Evolutionary conservation across 2,329 filamentous ascomycete genomes (phyloP), one percentile per base, ranked within the genome.

Genomic region (Verruconis gallopava): DNA sequence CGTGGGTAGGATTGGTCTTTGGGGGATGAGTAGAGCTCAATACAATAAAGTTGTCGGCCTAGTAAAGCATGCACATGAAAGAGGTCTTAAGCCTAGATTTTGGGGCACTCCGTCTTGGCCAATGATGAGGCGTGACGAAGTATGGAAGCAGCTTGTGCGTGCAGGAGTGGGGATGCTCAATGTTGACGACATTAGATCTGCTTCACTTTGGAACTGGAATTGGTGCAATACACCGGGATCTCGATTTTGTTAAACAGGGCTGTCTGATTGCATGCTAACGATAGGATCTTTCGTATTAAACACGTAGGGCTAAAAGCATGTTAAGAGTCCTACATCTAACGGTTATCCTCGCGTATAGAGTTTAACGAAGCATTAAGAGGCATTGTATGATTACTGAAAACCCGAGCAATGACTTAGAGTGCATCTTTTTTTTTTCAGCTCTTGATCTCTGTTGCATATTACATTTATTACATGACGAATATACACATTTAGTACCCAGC

Each of bases 161-260:
- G 71, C 67, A 12, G 71, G 73, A 50, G 70, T 74, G 3, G 75
- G 77, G 52, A 62, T 72, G 33, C 50, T 77, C 40, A 76, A 74
- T 50, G 72, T 71, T 1, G 73, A 77, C 60, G 72, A 76, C 52
- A 49, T 77, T 45, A 52, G 54, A 36, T 65, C 56, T 2, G 72
- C 71, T 35, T 64, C 66, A 1, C 64, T 69, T 47, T 74, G 72
- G 71, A 57, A 55, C 12, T 54, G 44, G 2, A 48, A 40, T n/a
- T 40, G 39, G 43, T 42, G 40, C 20, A 28, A 28, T 15, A 33
- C 37, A 21, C 30, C 40, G 30, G 40, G 40, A 22, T 5, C 37
- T 5, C 21, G 40, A 20, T 6, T 42, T 2, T 42, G 40, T 25
- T 42, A 21, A 42, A n/a, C n/a, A n/a, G n/a, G n/a, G n/a, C n/a